phyloP scores from a whole-genome alignment of 306 rosid genomes.

The Prunus davidiana region DNA sequence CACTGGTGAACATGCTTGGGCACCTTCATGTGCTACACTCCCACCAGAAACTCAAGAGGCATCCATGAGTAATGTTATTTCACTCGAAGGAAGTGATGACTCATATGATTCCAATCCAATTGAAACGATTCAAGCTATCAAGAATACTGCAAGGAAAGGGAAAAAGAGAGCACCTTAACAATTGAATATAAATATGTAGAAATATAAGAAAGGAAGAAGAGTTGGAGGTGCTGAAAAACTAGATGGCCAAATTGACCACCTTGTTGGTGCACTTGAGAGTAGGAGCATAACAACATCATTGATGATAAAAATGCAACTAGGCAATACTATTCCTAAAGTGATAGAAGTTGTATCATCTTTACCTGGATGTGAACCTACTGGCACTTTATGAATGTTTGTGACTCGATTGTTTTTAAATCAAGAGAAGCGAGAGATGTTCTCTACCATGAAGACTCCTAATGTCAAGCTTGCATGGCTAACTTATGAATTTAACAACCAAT shows the following conservation, averaged over 20 bases:
- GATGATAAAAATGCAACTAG: not conserved
- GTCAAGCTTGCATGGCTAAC: not conserved
- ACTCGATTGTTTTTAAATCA: not conserved
- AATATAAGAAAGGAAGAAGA: not conserved
- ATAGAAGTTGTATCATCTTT: not conserved
- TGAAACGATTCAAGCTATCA: not conserved
- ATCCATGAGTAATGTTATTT: not conserved
- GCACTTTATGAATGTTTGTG: not conserved
- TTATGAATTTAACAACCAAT: not conserved
- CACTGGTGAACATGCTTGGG: not conserved
- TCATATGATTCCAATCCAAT: not conserved
- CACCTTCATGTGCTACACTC: not conserved
- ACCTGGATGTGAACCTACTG: not conserved
- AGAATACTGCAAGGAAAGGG: not conserved
- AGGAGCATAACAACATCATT: not conserved
- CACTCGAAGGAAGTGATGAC: not conserved
- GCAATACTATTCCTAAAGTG: not conserved
- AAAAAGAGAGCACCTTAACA: not conserved
- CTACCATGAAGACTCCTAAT: not conserved
- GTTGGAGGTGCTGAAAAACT: not conserved
- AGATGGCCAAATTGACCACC: not conserved
- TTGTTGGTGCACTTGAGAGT: not conserved
- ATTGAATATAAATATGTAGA: not conserved
- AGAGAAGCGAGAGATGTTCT: slow-evolving; percentile 5
- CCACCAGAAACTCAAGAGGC: not conserved